Evolutionary conservation across 2,329 filamentous ascomycete genomes (phyloP).

Genomic region (Verticillium nubilum): DNA sequence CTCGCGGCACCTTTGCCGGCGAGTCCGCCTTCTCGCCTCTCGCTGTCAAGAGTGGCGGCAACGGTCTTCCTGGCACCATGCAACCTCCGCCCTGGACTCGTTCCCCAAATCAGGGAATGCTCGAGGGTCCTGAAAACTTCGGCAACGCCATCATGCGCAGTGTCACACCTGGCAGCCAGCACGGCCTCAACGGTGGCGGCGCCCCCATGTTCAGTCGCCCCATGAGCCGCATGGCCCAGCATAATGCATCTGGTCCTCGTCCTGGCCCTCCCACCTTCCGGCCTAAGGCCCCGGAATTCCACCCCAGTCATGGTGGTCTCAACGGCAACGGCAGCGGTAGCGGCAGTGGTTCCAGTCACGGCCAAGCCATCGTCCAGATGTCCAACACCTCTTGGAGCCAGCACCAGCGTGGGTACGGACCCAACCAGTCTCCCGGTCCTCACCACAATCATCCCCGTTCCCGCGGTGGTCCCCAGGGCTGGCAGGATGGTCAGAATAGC

Average conservation of each 20-base stretch:
- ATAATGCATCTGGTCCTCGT: slow-evolving; percentile 2
- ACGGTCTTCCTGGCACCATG: slow-evolving; percentile 2
- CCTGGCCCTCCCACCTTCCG: slow-evolving; percentile 18
- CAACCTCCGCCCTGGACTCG: slow-evolving; percentile 8
- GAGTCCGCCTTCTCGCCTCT: not conserved
- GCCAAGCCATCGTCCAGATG: not conserved
- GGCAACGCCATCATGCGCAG: not conserved
- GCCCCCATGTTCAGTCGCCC: slow-evolving; percentile 3
- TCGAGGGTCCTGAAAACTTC: not conserved
- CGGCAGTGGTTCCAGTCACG: not conserved
- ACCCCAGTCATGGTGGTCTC: slow-evolving; percentile 18
- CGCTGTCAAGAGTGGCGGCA: not conserved
- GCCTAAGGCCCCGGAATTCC: slow-evolving; percentile 26
- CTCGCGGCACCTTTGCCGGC: not conserved
- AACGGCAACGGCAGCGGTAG: slow-evolving; percentile 4
- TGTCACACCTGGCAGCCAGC: not conserved
- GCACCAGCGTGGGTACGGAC: not conserved
- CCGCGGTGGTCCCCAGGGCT: not conserved
- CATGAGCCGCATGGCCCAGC: slow-evolving; percentile 8
- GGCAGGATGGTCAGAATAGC: not conserved
- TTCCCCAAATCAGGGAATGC: not conserved
- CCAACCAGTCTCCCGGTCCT: not conserved
- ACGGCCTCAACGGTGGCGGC: not conserved
- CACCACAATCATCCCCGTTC: not conserved
- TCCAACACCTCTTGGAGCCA: slow-evolving; percentile 15